These are phyloP conservation scores for Ceratocystis ficicola DNA, from an alignment of 2,329 filamentous ascomycete genomes.

Conservation along the genomic window DNA sequence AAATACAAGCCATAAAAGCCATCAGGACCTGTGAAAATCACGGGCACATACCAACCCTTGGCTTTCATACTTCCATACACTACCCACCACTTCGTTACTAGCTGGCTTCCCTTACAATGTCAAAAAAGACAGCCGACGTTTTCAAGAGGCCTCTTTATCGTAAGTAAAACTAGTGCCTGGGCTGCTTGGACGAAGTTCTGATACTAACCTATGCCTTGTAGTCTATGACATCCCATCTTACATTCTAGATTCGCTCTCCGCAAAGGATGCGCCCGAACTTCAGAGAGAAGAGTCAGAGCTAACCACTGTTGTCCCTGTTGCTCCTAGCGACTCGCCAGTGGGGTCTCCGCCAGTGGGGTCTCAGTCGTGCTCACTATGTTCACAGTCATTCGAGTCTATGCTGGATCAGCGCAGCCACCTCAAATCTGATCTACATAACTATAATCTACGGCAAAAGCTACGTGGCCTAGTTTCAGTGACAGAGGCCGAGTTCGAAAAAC, in stretches of 20 bases:
- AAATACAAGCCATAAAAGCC: background rate
- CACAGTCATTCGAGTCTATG: conserved; percentile 56
- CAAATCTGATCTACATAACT: conserved; percentile 81
- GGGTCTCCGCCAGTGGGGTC: conserved; percentile 52
- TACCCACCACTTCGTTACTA: no score
- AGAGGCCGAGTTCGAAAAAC: conserved; percentile 74
- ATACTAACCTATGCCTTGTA: conserved; percentile 29
- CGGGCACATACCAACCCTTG: no score
- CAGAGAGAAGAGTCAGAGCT: conserved; percentile 25
- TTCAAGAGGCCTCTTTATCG: conserved; percentile 19
- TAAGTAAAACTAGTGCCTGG: background rate
- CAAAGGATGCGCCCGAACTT: conserved; percentile 29
- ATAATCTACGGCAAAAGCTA: conserved; percentile 87
- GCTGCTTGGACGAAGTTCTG: background rate
- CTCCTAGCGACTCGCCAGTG: conserved; percentile 34
- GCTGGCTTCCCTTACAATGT: background rate
- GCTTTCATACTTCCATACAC: no score
- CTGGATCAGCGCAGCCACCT: conserved; percentile 76
- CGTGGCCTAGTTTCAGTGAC: conserved; percentile 58
- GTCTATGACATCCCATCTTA: conserved; percentile 73
- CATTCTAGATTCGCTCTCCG: conserved; percentile 54
- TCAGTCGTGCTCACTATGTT: conserved; percentile 71
- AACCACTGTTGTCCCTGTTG: conserved; percentile 26
- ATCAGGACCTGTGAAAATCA: background rate
- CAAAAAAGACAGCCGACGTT: conserved; percentile 15